Base-by-base conservation (phyloP, 2,329 filamentous ascomycete genomes). In the Phyllosticta paracitricarpa region DNA sequence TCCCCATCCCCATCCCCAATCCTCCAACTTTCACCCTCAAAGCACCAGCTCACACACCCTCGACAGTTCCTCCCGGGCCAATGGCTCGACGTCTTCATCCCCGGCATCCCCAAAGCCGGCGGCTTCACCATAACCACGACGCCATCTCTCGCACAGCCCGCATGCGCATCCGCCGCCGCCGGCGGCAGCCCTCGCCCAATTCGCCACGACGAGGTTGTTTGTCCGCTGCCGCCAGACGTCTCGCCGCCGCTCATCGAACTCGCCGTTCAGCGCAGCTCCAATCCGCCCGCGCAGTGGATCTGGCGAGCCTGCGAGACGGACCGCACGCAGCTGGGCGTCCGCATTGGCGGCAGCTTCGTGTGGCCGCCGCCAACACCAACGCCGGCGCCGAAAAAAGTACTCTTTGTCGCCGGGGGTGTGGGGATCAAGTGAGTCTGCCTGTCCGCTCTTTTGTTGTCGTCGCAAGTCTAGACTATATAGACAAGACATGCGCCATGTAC, bases 91-190 rank as follows among this genome's bases (percentile, higher is more conserved):
- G 86, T 91, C 6, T 87, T 88, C 71, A 82, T 91, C 59, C 90
- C 91, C 1, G 78, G 77, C 48, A 76, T 89, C 54, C 68, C 81
- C 53, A 85, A 87, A 70, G 86, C 89, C 3, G 91, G 91, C 35
- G 91, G 91, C 62, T 96, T 96, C 78, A 96, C 91, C 52, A 88
- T 96, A 65, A 93, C 90, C 6, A 94, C 89, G 1, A 77, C 87
- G 0, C 90, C 81, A 80, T 48, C 40, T 48, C 40, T 48, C 40
- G 52, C 76, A 79, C 60, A 59, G n/a, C 51, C 61, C n/a, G n/a
- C n/a, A n/a, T n/a, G n/a, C n/a, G 48, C 53, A 40, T 30, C 51
- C 3, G n/a, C 40, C 7, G 4, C 40, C 63, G 55, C 57, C 66
- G 1, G 51, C 62, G 2, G 4, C 4, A 1, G 3, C 3, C 6